Percentiles rank a stretch among this genome's conserved stretches.
Evolutionary conservation across 176 grass and related monocot species (phyloP).

Genomic region (Eleusine indica): DNA sequence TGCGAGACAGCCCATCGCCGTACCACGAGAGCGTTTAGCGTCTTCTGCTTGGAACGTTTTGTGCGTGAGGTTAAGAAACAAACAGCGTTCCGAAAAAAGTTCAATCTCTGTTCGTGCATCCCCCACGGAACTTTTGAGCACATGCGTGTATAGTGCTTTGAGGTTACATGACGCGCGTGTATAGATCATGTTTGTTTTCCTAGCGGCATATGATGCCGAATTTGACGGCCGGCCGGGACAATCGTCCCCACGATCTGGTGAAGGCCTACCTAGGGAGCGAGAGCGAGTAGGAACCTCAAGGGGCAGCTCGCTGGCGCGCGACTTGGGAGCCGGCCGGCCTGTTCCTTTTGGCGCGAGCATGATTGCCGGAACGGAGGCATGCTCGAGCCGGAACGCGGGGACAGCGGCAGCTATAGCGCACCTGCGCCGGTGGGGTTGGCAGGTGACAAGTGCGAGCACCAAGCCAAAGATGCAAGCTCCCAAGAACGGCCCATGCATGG

Average conservation of each 20-base stretch:
- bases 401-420: conserved; percentile 6
- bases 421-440: background rate
- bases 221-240: background rate
- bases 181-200: too few relatives aligned
- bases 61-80: background rate
- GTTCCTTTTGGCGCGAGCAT: conserved; percentile 43
- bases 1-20: conserved; percentile 7
- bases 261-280: background rate
- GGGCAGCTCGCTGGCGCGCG: background rate
- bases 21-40: background rate
- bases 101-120: background rate
- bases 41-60: background rate
- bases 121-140: background rate
- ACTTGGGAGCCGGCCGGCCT: background rate
- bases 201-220: background rate
- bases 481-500: background rate
- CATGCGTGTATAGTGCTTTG: background rate
- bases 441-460: background rate
- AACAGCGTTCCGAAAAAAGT: background rate
- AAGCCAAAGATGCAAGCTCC: conserved; percentile 7
- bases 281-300: background rate
- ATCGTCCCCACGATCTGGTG: background rate
- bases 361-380: conserved; percentile 48
- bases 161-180: background rate
- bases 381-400: conserved; percentile 7